Conservation (phyloP, 768 basidiomycete genomes). For the Atractiella rhizophila region DNA sequence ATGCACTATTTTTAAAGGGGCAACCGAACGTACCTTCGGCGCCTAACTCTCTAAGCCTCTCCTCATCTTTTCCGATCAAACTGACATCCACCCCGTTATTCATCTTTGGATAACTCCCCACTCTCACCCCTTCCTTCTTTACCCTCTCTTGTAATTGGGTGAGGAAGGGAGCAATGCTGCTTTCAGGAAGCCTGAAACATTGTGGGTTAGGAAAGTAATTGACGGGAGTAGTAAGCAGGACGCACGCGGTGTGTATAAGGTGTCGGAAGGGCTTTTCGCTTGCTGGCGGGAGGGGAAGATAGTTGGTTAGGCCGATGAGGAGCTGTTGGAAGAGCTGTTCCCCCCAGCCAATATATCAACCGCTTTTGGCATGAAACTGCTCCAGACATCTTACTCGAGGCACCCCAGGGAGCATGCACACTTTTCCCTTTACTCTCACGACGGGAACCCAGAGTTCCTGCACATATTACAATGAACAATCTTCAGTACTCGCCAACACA, state of each 20-base stretch:
- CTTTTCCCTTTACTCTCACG: constrained; percentile 53
- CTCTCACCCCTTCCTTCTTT: constrained; percentile 40
- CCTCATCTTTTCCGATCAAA: constrained; percentile 29
- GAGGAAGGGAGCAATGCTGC: constrained; percentile 63
- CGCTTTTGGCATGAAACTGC: constrained; percentile 1
- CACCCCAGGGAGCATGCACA: constrained; percentile 80
- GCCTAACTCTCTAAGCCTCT: constrained; percentile 22
- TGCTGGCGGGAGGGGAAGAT: constrained; percentile 52
- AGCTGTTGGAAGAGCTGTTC: constrained; percentile 45
- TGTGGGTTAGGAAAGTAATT: neutral
- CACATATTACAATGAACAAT: neutral
- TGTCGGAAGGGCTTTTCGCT: constrained; percentile 48
- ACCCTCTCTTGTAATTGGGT: constrained; percentile 50
- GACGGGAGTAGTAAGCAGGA: neutral
- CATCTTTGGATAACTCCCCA: constrained; percentile 17
- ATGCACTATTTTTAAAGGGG: constrained; percentile 23
- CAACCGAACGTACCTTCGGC: constrained; percentile 18
- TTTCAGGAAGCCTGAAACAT: constrained; percentile 39
- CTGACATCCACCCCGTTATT: constrained; percentile 40
- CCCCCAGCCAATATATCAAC: neutral
- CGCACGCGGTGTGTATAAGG: constrained; percentile 59
- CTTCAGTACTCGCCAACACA: neutral
- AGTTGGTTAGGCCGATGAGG: constrained; percentile 43
- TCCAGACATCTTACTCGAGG: constrained; percentile 25
- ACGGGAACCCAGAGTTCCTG: constrained; percentile 37